phyloP scores from a whole-genome alignment of 108 stramenopile species.

The Fistulifera pelliculosa region DNA sequence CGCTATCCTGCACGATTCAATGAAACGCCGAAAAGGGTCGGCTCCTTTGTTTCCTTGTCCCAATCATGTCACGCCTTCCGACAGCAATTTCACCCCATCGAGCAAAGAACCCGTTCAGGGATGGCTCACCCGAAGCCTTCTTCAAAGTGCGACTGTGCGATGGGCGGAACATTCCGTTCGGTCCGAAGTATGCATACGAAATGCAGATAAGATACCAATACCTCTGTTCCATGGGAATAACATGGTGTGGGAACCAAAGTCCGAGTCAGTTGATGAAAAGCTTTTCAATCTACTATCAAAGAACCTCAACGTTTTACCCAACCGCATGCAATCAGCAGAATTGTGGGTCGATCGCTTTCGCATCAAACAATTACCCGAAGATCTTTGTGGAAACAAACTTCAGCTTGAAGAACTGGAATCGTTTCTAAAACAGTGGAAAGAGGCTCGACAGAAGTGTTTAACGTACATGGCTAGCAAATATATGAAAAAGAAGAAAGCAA shows the following conservation, averaged over 20 bases:
- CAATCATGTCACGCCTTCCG: conserved; percentile 5
- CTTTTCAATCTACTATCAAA: background rate
- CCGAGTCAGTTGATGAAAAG: background rate
- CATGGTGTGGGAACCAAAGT: background rate
- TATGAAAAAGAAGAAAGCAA: conserved; percentile 8
- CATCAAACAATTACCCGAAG: background rate
- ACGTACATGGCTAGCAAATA: conserved; percentile 29
- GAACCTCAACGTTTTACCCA: too few species aligned
- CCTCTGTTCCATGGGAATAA: background rate
- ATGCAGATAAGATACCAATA: background rate
- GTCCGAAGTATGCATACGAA: background rate
- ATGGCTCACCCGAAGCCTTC: background rate
- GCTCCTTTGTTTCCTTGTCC: conserved; percentile 5
- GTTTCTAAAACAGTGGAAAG: conserved; percentile 61
- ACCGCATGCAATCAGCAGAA: background rate
- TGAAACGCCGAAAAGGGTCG: background rate
- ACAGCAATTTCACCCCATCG: background rate
- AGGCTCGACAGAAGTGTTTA: conserved; percentile 33
- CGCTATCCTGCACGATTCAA: too few species aligned
- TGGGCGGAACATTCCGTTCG: background rate
- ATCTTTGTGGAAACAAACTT: conserved; percentile 21
- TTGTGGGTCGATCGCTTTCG: background rate
- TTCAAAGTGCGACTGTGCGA: background rate
- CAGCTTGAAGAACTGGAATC: conserved; percentile 17
- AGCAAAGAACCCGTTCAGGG: background rate